Evolutionary conservation across 1,139 yeast species (phyloP).

Genomic region (Geotrichum siamense): DNA sequence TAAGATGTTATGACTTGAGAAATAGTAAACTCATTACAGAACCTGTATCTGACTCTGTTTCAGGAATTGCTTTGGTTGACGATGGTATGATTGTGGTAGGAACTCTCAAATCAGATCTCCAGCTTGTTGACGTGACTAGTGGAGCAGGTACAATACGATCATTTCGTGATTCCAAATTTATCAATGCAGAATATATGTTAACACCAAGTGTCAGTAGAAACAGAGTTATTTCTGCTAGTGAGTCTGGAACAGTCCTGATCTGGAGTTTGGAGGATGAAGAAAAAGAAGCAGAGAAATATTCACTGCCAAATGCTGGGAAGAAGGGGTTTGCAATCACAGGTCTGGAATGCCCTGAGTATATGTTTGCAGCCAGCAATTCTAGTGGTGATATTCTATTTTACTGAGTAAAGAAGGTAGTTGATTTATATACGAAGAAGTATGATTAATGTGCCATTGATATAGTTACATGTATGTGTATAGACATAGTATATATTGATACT

Average conservation of each 20-base stretch:
- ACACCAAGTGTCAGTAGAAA: conserved; percentile 1
- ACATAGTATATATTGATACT: too few species aligned
- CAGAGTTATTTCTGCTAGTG: conserved; percentile 2
- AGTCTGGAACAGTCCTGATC: background rate
- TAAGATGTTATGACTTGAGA: conserved; percentile 34
- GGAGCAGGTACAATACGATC: background rate
- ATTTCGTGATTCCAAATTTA: background rate
- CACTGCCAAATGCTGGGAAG: background rate
- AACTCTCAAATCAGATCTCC: conserved; percentile 3
- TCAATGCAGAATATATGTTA: conserved; percentile 2
- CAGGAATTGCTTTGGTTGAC: conserved; percentile 9
- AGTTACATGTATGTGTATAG: too few species aligned
- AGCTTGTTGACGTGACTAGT: conserved; percentile 2
- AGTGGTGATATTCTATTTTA: background rate
- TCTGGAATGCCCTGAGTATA: background rate
- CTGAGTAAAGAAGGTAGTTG: too few species aligned
- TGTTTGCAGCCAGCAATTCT: background rate
- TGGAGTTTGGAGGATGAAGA: conserved; percentile 1
- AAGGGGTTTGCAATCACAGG: conserved; percentile 1
- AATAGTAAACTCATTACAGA: conserved; percentile 29
- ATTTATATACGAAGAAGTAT: too few species aligned
- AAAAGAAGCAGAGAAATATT: background rate
- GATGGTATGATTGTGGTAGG: conserved; percentile 3
- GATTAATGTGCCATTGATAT: too few species aligned
- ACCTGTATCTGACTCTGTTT: conserved; percentile 22